Evolutionary conservation across 768 basidiomycete genomes (phyloP).

Genomic region (Sistotremastrum niveocremeum): DNA sequence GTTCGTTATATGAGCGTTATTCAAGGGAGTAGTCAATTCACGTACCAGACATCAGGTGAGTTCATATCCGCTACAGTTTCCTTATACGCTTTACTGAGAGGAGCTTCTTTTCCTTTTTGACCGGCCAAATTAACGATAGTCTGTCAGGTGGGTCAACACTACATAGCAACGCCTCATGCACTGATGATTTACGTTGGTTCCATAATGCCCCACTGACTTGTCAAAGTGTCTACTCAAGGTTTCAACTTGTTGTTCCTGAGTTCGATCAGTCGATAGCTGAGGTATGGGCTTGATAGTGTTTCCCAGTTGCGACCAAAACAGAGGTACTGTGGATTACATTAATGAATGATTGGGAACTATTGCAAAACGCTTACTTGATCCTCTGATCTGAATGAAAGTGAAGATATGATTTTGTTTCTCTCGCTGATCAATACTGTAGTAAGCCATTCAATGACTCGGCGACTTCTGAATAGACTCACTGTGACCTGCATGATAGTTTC

Average conservation of each 20-base stretch:
- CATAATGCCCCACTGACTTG: conserved; percentile 52
- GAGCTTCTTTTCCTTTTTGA: conserved; percentile 75
- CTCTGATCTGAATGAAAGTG: conserved; percentile 81
- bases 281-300: conserved; percentile 84
- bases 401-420: conserved; percentile 60
- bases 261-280: conserved; percentile 56
- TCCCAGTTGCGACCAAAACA: conserved; percentile 87
- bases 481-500: conserved; percentile 78
- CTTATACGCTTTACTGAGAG: conserved; percentile 65
- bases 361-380: conserved; percentile 52
- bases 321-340: conserved; percentile 46
- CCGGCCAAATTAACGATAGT: conserved; percentile 85
- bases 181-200: conserved; percentile 51
- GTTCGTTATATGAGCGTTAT: background rate
- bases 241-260: conserved; percentile 56
- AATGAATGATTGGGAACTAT: background rate
- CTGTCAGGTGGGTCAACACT: conserved; percentile 22
- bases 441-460: background rate
- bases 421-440: conserved; percentile 25
- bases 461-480: conserved; percentile 29
- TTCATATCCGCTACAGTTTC: conserved; percentile 48
- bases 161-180: background rate
- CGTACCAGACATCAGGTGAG: conserved; percentile 44
- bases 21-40: conserved; percentile 1
- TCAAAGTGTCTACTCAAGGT: conserved; percentile 64